phyloP scores from a whole-genome alignment of 1,284 basidiomycete genomes.

The Trametes polyzona region DNA sequence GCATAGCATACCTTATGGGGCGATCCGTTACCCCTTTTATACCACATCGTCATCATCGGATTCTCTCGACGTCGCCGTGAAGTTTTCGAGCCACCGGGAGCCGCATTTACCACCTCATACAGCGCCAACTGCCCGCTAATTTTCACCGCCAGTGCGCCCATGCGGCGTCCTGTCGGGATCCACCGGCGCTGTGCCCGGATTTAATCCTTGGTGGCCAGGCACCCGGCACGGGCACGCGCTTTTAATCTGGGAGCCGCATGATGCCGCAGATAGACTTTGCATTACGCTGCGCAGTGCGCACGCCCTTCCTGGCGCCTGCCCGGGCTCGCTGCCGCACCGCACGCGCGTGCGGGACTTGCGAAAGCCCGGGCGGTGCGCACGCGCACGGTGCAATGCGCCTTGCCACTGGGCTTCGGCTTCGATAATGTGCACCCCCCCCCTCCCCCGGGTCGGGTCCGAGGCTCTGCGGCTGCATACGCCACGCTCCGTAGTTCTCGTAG shows the following conservation, averaged over 20 bases:
- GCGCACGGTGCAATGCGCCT: background rate
- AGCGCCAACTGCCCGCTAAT: too few species aligned
- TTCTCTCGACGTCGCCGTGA: too few species aligned
- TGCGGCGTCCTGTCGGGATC: background rate
- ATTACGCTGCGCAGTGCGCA: too few species aligned
- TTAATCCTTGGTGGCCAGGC: too few species aligned
- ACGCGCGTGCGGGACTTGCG: background rate
- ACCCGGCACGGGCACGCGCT: background rate
- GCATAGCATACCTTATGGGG: background rate
- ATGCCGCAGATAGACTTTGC: background rate
- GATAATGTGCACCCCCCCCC: background rate
- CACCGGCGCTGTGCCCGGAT: background rate
- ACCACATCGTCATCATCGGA: background rate
- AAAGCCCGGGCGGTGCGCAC: background rate
- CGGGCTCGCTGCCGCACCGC: background rate
- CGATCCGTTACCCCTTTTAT: background rate
- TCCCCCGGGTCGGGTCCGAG: constrained; percentile 1
- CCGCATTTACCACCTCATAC: too few species aligned
- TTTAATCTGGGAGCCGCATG: background rate
- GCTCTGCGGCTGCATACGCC: background rate
- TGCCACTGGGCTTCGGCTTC: background rate
- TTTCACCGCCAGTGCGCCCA: too few species aligned
- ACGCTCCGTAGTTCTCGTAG: constrained; percentile 1
- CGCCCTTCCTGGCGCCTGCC: too few species aligned
- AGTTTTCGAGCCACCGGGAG: too few species aligned